Conservation (phyloP, 1,139 yeast genomes). For the Kurtzmaniella quercitrusa region DNA sequence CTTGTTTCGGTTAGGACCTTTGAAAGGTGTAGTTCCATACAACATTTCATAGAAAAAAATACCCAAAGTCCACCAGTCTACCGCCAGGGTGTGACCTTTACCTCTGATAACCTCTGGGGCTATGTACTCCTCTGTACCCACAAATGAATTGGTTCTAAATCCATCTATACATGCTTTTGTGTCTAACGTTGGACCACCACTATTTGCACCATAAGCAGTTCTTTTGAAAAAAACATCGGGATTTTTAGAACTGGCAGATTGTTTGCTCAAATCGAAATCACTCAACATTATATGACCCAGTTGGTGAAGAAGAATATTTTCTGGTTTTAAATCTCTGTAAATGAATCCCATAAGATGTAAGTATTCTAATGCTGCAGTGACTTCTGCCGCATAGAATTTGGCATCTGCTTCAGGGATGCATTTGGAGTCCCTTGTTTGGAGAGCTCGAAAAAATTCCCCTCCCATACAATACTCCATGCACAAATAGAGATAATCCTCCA, state of each 20-base stretch:
- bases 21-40: slow-evolving; percentile 93
- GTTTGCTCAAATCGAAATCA: slow-evolving; percentile 93
- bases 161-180: slow-evolving; percentile 95
- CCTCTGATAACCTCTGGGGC: slow-evolving; percentile 98
- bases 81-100: slow-evolving; percentile 95
- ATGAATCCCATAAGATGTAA: slow-evolving; percentile 95
- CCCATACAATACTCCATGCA: slow-evolving; percentile 99
- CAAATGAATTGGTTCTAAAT: slow-evolving; percentile 93
- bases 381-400: slow-evolving; percentile 92
- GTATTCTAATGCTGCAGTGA: slow-evolving; percentile 94
- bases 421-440: slow-evolving; percentile 85
- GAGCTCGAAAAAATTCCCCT: slow-evolving; percentile 95
- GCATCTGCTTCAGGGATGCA: slow-evolving; percentile 89
- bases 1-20: slow-evolving; percentile 81
- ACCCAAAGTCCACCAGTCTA: slow-evolving; percentile 99
- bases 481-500: slow-evolving; percentile 85
- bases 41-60: slow-evolving; percentile 90
- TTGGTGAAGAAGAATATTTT: slow-evolving; percentile 86
- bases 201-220: slow-evolving; percentile 19
- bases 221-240: slow-evolving; percentile 44
- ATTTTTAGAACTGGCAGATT: slow-evolving; percentile 63
- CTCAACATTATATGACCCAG: slow-evolving; percentile 97
- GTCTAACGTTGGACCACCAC: slow-evolving; percentile 50
- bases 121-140: slow-evolving; percentile 96
- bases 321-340: slow-evolving; percentile 93